Percentiles rank a stretch among this genome's conserved stretches.
phyloP scores from a whole-genome alignment of 2,329 filamentous ascomycete species.

The Cladosporium colombiae region DNA sequence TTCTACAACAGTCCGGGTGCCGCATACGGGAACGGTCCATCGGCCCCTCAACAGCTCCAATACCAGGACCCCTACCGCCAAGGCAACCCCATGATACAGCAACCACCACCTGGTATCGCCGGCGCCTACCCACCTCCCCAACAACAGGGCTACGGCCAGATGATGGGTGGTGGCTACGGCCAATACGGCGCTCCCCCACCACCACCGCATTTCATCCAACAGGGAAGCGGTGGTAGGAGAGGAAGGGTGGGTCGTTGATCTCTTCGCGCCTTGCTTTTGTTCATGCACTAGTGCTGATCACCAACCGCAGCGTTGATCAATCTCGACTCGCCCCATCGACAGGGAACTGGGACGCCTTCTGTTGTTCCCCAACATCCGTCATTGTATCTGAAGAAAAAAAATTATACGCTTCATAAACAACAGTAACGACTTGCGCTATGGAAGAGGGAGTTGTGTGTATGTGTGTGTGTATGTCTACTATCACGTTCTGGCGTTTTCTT shows the following conservation, averaged over 20 bases:
- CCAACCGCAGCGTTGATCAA: background rate
- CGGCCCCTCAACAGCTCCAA: constrained; percentile 26
- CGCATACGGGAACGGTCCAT: constrained; percentile 31
- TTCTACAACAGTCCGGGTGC: constrained; percentile 33
- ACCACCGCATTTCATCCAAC: constrained; percentile 12
- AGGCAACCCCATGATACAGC: constrained; percentile 36
- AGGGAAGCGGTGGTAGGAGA: constrained; percentile 15
- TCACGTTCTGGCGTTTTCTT: background rate
- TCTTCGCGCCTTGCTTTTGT: background rate
- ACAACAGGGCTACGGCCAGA: constrained; percentile 31
- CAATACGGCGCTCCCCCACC: constrained; percentile 13
- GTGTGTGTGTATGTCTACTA: background rate
- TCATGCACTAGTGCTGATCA: background rate
- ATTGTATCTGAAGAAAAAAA: background rate
- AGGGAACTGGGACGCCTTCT: no score
- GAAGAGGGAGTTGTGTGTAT: background rate
- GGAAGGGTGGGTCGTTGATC: constrained; percentile 12
- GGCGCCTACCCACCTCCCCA: constrained; percentile 21
- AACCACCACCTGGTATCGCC: constrained; percentile 26
- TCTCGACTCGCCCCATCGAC: background rate
- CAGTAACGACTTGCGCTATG: background rate
- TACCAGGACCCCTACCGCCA: constrained; percentile 47
- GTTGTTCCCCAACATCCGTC: background rate
- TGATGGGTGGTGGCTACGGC: constrained; percentile 14
- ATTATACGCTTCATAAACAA: background rate